Base-by-base conservation (phyloP, 73 alveolate genomes). In the Paramecium pentaurelia region DNA sequence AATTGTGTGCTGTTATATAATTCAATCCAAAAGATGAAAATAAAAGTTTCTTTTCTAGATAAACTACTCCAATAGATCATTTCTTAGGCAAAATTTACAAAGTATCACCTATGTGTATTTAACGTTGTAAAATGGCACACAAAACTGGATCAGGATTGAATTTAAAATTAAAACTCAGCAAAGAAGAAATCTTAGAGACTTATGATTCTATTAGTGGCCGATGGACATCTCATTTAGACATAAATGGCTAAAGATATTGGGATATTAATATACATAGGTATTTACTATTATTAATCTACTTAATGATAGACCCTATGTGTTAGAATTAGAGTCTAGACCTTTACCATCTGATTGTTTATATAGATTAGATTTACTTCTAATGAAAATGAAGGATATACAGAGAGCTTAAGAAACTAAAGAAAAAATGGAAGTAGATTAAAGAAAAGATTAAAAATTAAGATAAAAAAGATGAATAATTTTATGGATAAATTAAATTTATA, bases 331-430 rank as follows among this genome's bases (percentile, higher is more conserved):
- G 75, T 27, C 71, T 18, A 89, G 51, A 71, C 94, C 94, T 30
- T 47, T 89, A 22, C 94, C 94, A n/a, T 89, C 94, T 14, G 94
- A 89, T 71, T 89, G 92, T 9, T 58, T 77, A 71, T 89, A 22
- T 71, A 70, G 94, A 71, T 14, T 58, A 6, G 94, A 89, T 89
- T 34, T 89, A 64, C 60, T 89, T 12, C 77, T 58, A 30, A 71
- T 89, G 92, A 77, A 89, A 47, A 89, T 71, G 88, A 71, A 89
- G 54, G 94, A 70, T 22, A 71, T 71, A 44, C 32, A 45, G 44
- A 73, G 32, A 28, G 86, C 85, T 2, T 37, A 89, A 73, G 90
- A 71, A 37, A 27, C 22, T 14, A 89, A 89, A 47, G 94, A 89
- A 42, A 44, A 89, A 36, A 89, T 89, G 94, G 94, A 89, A 44